These are phyloP conservation scores for Vaccinium corymbosum DNA, from an alignment of 148 eudicot species.

Conservation along the genomic window DNA sequence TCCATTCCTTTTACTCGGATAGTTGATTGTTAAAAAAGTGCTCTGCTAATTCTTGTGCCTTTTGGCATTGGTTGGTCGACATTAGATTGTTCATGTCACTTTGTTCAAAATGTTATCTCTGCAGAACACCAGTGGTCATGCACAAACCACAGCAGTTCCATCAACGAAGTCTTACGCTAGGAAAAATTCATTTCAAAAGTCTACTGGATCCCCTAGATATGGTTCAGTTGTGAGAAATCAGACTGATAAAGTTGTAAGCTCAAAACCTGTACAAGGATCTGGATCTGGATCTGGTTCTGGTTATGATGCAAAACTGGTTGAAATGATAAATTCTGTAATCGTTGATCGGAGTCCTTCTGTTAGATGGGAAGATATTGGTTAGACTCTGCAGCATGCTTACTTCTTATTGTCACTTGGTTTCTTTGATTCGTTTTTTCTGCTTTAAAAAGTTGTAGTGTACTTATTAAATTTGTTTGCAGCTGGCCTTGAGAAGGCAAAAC, in stretches of 20 bases:
- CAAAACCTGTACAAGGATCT: conserved; percentile 51
- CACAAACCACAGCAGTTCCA: conserved; percentile 41
- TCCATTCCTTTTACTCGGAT: background rate
- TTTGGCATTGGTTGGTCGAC: background rate
- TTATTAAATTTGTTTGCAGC: conserved; percentile 42
- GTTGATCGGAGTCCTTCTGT: conserved; percentile 97
- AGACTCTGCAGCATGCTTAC: conserved; percentile 22
- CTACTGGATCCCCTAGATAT: conserved; percentile 29
- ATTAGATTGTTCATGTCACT: background rate
- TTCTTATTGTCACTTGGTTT: background rate
- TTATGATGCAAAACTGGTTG: conserved; percentile 70
- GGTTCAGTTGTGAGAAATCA: conserved; percentile 34
- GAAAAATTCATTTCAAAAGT: conserved; percentile 37
- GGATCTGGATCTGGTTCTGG: conserved; percentile 27
- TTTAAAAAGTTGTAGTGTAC: conserved; percentile 6
- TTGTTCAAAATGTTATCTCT: background rate
- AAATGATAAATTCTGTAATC: conserved; percentile 88
- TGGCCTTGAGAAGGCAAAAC: conserved; percentile 98
- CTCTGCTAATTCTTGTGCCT: background rate
- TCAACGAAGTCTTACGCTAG: conserved; percentile 30
- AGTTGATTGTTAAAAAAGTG: background rate
- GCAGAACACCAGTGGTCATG: conserved; percentile 38
- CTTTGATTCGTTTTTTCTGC: background rate
- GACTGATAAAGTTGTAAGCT: conserved; percentile 30
- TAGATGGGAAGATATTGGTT: conserved; percentile 97